Evolutionary conservation across 2,329 filamentous ascomycete genomes (phyloP).

Genomic region (Aspergillus hortae): DNA sequence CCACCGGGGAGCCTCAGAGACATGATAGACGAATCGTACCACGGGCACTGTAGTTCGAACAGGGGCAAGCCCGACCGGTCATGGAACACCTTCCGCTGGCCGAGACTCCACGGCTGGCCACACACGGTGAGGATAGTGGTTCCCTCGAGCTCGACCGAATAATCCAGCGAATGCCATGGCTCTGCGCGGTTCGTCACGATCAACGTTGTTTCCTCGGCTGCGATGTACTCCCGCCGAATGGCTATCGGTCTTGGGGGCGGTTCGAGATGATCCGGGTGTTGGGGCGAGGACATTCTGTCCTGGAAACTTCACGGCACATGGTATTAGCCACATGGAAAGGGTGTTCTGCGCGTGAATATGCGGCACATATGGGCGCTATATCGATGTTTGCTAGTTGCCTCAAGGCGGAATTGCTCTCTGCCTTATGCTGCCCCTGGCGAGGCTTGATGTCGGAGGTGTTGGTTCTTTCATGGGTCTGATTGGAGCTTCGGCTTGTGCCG

Average conservation of each 20-base stretch:
- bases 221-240: conserved; percentile 12
- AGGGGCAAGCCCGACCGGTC: conserved; percentile 15
- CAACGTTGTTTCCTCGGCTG: conserved; percentile 6
- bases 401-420: neutral
- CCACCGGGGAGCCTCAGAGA: conserved; percentile 12
- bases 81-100: conserved; percentile 13
- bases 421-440: neutral
- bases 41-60: conserved; percentile 13
- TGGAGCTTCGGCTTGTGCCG: neutral
- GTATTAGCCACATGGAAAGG: neutral
- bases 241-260: conserved; percentile 11
- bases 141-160: conserved; percentile 9
- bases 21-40: conserved; percentile 14
- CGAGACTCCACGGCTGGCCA: conserved; percentile 13
- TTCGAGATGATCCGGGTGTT: neutral
- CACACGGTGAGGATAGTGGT: conserved; percentile 10
- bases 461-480: neutral
- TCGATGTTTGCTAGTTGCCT: neutral
- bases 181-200: conserved; percentile 12
- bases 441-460: neutral
- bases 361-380: too few relatives aligned
- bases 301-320: neutral
- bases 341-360: neutral
- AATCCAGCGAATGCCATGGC: conserved; percentile 18
- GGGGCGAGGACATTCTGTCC: neutral